These are phyloP conservation scores for Agrocybe chaxingu DNA, from an alignment of 768 basidiomycete genomes.

Conservation along the genomic window DNA sequence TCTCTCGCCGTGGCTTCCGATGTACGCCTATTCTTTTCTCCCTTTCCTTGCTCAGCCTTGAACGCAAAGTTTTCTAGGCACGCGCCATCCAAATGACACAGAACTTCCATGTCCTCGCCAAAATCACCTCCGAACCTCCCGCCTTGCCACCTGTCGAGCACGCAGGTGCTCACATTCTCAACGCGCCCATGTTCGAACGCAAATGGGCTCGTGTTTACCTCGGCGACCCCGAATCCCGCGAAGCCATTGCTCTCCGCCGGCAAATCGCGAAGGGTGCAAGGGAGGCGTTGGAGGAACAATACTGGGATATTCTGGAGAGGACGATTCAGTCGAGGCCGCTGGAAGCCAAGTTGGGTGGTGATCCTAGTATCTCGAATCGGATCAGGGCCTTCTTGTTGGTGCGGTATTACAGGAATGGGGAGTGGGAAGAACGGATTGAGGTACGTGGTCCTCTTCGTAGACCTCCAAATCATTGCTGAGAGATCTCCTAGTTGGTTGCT, in stretches of 20 bases:
- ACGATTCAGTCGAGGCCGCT: slow-evolving; percentile 78
- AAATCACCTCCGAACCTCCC: slow-evolving; percentile 76
- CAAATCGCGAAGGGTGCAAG: slow-evolving; percentile 78
- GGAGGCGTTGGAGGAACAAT: slow-evolving; percentile 86
- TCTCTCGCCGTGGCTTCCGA: slow-evolving; percentile 57
- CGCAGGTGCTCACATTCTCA: slow-evolving; percentile 78
- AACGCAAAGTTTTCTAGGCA: slow-evolving; percentile 28
- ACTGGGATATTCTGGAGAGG: slow-evolving; percentile 79
- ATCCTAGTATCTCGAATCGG: slow-evolving; percentile 87
- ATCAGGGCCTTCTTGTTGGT: slow-evolving; percentile 85
- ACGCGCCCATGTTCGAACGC: slow-evolving; percentile 75
- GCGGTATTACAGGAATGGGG: slow-evolving; percentile 71
- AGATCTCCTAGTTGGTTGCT: slow-evolving; percentile 62
- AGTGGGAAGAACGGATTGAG: slow-evolving; percentile 90
- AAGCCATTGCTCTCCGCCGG: slow-evolving; percentile 59
- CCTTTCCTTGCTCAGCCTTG: background rate
- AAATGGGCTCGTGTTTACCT: slow-evolving; percentile 82
- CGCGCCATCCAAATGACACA: slow-evolving; percentile 60
- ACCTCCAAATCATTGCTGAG: background rate
- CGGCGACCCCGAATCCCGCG: slow-evolving; percentile 60
- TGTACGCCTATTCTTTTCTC: slow-evolving; percentile 33
- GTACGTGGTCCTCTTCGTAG: slow-evolving; percentile 35
- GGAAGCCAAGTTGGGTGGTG: slow-evolving; percentile 87
- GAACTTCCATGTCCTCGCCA: slow-evolving; percentile 69
- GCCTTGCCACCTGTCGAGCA: slow-evolving; percentile 74